phyloP scores from a whole-genome alignment of 768 basidiomycete species.

The Lentinula aciculospora region DNA sequence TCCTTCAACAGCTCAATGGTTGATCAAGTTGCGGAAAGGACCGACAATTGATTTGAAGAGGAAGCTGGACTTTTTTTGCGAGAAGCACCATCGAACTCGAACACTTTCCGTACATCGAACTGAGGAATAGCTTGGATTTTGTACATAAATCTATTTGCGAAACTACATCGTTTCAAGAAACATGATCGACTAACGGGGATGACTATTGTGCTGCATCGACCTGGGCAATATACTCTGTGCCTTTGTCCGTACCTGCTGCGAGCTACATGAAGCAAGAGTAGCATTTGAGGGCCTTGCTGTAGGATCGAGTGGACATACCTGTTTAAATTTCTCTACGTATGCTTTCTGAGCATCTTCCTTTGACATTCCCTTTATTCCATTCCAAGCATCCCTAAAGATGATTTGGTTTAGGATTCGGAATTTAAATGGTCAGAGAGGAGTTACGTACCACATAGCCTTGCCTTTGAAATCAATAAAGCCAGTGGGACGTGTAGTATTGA shows the following conservation, averaged over 20 bases:
- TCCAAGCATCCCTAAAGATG: slow-evolving; percentile 79
- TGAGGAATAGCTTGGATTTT: no score
- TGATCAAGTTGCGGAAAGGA: no score
- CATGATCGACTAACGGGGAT: not conserved
- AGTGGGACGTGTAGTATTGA: slow-evolving; percentile 48
- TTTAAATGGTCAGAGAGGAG: no score
- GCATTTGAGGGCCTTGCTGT: not conserved
- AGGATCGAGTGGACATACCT: slow-evolving; percentile 35
- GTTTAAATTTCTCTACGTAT: slow-evolving; percentile 73
- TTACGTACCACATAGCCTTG: slow-evolving; percentile 86
- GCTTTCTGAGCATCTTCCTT: slow-evolving; percentile 65
- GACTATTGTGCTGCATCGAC: slow-evolving; percentile 40
- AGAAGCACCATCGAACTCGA: not conserved
- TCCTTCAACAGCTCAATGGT: not conserved
- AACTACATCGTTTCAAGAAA: not conserved
- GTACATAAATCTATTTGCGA: no score
- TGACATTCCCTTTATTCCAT: slow-evolving; percentile 59
- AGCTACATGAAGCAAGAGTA: slow-evolving; percentile 5
- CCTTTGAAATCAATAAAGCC: slow-evolving; percentile 83
- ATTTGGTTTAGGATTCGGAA: slow-evolving; percentile 8
- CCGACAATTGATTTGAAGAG: no score
- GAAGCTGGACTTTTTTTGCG: not conserved
- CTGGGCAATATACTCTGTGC: slow-evolving; percentile 47
- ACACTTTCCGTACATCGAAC: not conserved
- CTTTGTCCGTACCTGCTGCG: slow-evolving; percentile 31